These are phyloP conservation scores for Yamadazyma sp. DNA, from an alignment of 805 yeast species.

Conservation along the genomic window DNA sequence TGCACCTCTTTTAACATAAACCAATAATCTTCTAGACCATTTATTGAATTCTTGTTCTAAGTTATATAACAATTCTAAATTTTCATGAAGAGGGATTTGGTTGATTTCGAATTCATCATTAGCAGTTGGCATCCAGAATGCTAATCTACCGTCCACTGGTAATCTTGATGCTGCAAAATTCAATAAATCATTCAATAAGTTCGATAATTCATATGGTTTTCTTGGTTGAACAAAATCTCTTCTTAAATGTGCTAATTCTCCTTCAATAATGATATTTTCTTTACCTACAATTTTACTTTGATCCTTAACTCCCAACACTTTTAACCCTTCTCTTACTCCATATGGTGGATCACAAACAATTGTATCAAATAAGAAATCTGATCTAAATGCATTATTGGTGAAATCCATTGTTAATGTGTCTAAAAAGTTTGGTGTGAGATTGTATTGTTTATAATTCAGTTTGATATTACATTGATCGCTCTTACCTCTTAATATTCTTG, in stretches of 20 bases:
- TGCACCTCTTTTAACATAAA: conserved; percentile 64
- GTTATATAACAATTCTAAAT: conserved; percentile 64
- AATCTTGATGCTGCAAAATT: conserved; percentile 69
- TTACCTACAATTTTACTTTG: conserved; percentile 69
- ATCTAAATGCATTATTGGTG: conserved; percentile 80
- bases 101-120: conserved; percentile 74
- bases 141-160: conserved; percentile 73
- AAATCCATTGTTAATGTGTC: conserved; percentile 92
- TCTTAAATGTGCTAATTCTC: conserved; percentile 71
- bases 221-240: conserved; percentile 90
- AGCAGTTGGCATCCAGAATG: conserved; percentile 98
- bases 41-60: conserved; percentile 86
- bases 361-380: conserved; percentile 61
- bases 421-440: conserved; percentile 51
- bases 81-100: conserved; percentile 74
- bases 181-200: conserved; percentile 73
- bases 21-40: conserved; percentile 88
- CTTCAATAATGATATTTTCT: conserved; percentile 72
- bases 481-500: conserved; percentile 72
- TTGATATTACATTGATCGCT: conserved; percentile 48
- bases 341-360: conserved; percentile 97
- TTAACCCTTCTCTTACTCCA: conserved; percentile 93
- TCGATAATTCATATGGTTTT: conserved; percentile 80
- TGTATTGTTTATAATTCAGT: conserved; percentile 75
- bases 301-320: conserved; percentile 80